These are phyloP conservation scores for Trichoderma atroviride DNA, from an alignment of 2,329 filamentous ascomycete species.

Conservation along the genomic window DNA sequence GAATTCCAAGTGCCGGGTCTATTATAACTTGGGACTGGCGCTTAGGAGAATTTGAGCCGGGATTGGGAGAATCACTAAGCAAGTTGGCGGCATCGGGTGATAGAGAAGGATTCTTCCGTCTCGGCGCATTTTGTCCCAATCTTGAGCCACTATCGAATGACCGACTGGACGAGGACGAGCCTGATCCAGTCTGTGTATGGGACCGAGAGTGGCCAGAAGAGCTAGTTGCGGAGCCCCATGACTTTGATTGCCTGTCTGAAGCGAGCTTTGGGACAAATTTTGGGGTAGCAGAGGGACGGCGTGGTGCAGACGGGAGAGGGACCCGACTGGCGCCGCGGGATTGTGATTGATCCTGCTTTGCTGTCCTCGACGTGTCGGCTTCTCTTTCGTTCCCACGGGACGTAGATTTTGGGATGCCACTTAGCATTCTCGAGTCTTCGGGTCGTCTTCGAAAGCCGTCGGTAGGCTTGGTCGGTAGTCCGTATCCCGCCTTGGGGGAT, in stretches of 20 bases:
- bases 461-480: conserved; percentile 45
- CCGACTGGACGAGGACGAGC: conserved; percentile 40
- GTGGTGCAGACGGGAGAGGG: conserved; percentile 32
- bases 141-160: conserved; percentile 40
- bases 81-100: conserved; percentile 42
- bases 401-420: conserved; percentile 33
- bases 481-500: conserved; percentile 46
- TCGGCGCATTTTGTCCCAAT: conserved; percentile 48
- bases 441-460: conserved; percentile 40
- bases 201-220: conserved; percentile 38
- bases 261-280: conserved; percentile 28
- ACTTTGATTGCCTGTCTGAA: conserved; percentile 48
- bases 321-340: conserved; percentile 31
- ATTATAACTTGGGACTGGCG: conserved; percentile 43
- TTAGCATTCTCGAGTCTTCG: conserved; percentile 31
- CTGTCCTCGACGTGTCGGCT: conserved; percentile 28
- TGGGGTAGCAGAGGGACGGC: conserved; percentile 35
- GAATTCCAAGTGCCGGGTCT: conserved; percentile 41
- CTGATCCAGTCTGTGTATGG: conserved; percentile 39
- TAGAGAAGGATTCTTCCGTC: conserved; percentile 54
- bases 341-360: conserved; percentile 29
- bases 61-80: conserved; percentile 43
- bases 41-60: conserved; percentile 48
- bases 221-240: conserved; percentile 45
- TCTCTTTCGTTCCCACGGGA: conserved; percentile 33